These are phyloP conservation scores for Oemleria cerasiformis DNA, from an alignment of 306 rosid genomes.

Conservation along the genomic window DNA sequence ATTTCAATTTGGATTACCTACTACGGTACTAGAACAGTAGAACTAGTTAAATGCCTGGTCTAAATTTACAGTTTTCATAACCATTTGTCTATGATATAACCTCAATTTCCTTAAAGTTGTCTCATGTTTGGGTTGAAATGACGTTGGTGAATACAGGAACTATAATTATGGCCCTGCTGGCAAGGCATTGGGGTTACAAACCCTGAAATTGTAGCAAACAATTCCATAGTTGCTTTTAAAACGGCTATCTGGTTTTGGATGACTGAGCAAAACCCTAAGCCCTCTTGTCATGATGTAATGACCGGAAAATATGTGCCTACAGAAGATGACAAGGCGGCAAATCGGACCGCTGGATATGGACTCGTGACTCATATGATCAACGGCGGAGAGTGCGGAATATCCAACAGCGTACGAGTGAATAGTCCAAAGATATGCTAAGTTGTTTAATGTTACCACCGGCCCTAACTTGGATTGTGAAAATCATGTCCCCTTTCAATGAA, in stretches of 20 bases:
- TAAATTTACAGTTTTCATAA: too few relatives aligned
- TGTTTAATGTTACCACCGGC: slow-evolving; percentile 58
- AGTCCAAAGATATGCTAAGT: slow-evolving; percentile 60
- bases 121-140: too few relatives aligned
- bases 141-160: slow-evolving; percentile 43
- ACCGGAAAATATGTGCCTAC: slow-evolving; percentile 54
- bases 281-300: slow-evolving; percentile 83
- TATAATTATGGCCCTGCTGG: slow-evolving; percentile 87
- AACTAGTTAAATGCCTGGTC: too few relatives aligned
- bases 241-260: slow-evolving; percentile 91
- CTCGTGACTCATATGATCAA: slow-evolving; percentile 74
- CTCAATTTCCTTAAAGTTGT: too few relatives aligned
- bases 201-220: slow-evolving; percentile 69
- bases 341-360: slow-evolving; percentile 66
- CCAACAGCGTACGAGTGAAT: slow-evolving; percentile 50
- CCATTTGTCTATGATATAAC: not conserved
- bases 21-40: too few relatives aligned
- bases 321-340: slow-evolving; percentile 55
- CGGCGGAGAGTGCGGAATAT: slow-evolving; percentile 81
- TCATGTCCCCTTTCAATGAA: slow-evolving; percentile 20
- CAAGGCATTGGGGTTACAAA: slow-evolving; percentile 58
- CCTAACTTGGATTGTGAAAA: slow-evolving; percentile 59
- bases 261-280: slow-evolving; percentile 55
- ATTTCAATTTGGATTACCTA: too few relatives aligned
- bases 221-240: slow-evolving; percentile 58